Evolutionary conservation across 1,284 basidiomycete genomes (phyloP).

Genomic region (Trichosporon sp.): DNA sequence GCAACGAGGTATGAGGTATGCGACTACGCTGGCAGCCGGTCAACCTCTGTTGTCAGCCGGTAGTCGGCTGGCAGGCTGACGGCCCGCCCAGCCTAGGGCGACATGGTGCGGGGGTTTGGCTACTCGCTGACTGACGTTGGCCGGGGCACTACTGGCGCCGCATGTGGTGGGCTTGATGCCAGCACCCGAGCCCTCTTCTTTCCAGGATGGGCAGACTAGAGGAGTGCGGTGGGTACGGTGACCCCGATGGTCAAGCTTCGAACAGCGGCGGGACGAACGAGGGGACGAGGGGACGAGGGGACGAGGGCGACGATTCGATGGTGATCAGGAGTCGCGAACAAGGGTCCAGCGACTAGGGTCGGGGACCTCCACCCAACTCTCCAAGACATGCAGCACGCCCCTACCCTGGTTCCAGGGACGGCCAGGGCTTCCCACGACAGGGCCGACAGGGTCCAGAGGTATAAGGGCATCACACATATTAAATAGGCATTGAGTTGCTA

Average conservation of each 20-base stretch:
- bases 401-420: slow-evolving; percentile 6
- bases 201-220: not conserved
- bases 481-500: slow-evolving; percentile 18
- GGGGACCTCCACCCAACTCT: slow-evolving; percentile 12
- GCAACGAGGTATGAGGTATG: not conserved
- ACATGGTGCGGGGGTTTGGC: not conserved
- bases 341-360: not conserved
- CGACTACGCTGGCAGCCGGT: not conserved
- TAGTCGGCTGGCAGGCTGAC: not conserved
- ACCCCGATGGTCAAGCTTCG: not conserved
- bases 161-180: too few relatives aligned
- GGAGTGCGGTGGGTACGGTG: too few relatives aligned
- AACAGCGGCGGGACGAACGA: too few relatives aligned
- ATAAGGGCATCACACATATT: slow-evolving; percentile 20
- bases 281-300: not conserved
- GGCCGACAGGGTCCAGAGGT: slow-evolving; percentile 5
- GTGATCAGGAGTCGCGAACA: slow-evolving; percentile 13
- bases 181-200: too few relatives aligned
- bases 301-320: not conserved
- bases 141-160: too few relatives aligned
- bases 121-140: too few relatives aligned
- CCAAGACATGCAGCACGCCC: slow-evolving; percentile 11
- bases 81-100: not conserved
- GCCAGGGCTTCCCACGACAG: not conserved
- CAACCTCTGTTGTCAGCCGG: too few relatives aligned